Evolutionary conservation across 1,284 basidiomycete species (phyloP).

Genomic region (Trametes sp.): DNA sequence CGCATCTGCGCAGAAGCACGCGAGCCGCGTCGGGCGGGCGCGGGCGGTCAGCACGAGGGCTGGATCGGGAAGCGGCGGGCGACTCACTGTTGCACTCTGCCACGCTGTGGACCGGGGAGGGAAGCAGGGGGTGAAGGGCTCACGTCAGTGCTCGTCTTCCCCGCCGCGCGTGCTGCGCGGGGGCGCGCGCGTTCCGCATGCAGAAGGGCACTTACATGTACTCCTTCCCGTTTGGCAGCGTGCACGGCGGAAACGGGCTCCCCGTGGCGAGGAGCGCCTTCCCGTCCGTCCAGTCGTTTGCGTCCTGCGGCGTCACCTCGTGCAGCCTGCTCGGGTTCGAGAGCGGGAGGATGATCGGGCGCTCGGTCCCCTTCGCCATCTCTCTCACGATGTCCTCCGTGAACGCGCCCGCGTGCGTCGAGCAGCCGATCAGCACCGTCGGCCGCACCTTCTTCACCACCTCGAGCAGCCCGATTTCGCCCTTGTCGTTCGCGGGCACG

Average conservation of each 20-base stretch:
- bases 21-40: background rate
- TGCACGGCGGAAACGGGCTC: slow-evolving; percentile 79
- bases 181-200: too few species aligned
- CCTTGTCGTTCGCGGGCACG: slow-evolving; percentile 46
- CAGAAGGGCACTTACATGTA: slow-evolving; percentile 54
- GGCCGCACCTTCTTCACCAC: slow-evolving; percentile 73
- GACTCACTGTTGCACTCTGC: slow-evolving; percentile 75
- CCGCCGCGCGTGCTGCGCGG: background rate
- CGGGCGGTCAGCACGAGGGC: background rate
- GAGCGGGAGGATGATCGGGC: slow-evolving; percentile 84
- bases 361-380: slow-evolving; percentile 71
- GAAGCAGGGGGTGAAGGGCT: too few species aligned
- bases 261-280: slow-evolving; percentile 84
- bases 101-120: slow-evolving; percentile 33
- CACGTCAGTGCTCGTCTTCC: too few species aligned
- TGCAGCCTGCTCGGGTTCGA: slow-evolving; percentile 82
- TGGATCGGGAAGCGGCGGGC: too few species aligned
- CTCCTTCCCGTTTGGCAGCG: slow-evolving; percentile 69
- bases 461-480: slow-evolving; percentile 64
- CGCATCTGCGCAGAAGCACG: slow-evolving; percentile 56
- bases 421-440: slow-evolving; percentile 84
- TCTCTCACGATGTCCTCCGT: slow-evolving; percentile 75
- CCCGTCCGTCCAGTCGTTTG: slow-evolving; percentile 79
- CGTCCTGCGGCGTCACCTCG: slow-evolving; percentile 78
- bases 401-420: slow-evolving; percentile 85